Evolutionary conservation across 345 rosid species (phyloP).

Genomic region (Populus deltoides): DNA sequence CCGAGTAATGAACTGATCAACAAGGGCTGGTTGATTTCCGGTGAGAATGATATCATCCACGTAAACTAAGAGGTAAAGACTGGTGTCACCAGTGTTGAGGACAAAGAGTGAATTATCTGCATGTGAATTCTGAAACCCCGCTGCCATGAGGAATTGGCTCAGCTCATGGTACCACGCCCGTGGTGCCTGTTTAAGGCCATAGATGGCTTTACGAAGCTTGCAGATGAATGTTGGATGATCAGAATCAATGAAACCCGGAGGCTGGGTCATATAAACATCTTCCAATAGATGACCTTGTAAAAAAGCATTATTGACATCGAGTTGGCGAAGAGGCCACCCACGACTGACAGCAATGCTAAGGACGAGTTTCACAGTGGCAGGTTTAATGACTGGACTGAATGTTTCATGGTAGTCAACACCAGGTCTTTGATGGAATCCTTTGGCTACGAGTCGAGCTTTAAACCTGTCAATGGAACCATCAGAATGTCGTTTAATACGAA

Average conservation of each 20-base stretch:
- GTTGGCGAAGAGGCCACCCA: neutral
- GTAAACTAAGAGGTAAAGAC: too few species aligned
- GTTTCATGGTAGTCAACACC: neutral
- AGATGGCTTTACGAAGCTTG: neutral
- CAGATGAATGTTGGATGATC: neutral
- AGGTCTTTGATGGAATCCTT: neutral
- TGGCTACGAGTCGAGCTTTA: neutral
- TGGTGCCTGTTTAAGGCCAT: neutral
- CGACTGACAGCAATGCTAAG: neutral
- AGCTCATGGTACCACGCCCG: neutral
- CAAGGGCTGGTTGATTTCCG: too few species aligned
- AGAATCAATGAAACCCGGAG: neutral
- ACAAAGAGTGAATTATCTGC: too few species aligned
- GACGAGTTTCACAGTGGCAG: neutral
- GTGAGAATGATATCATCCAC: too few species aligned
- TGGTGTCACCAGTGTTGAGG: too few species aligned
- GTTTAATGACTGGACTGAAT: neutral
- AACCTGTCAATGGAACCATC: neutral
- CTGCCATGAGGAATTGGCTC: too few species aligned
- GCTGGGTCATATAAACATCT: neutral
- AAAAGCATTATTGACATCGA: neutral
- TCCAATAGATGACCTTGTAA: neutral
- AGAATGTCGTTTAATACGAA: neutral
- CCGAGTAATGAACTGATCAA: too few species aligned
- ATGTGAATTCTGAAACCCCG: too few species aligned